phyloP scores from a whole-genome alignment of 108 stramenopile species.

The Nitzschia sp. region DNA sequence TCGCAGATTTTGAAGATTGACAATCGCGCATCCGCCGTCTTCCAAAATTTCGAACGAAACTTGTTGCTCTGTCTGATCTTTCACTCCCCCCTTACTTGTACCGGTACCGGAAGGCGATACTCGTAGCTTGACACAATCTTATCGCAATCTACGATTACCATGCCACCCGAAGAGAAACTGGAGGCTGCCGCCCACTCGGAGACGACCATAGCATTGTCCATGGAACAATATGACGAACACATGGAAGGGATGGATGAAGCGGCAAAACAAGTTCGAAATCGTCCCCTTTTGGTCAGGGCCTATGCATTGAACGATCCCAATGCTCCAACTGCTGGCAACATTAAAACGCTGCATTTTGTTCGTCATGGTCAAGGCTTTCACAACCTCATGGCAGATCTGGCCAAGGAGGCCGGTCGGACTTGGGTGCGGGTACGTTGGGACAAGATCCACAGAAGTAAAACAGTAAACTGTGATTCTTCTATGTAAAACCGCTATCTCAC shows the following conservation, averaged over 20 bases:
- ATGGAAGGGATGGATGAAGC: slow-evolving; percentile 44
- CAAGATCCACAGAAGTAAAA: too few relatives aligned
- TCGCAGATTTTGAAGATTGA: too few relatives aligned
- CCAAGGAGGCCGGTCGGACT: slow-evolving; percentile 44
- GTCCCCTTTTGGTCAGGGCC: slow-evolving; percentile 39
- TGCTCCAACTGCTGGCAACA: slow-evolving; percentile 11
- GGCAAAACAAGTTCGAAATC: slow-evolving; percentile 13
- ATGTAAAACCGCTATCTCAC: too few relatives aligned
- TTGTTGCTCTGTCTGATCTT: too few relatives aligned
- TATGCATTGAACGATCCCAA: slow-evolving; percentile 45
- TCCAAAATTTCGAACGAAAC: too few relatives aligned
- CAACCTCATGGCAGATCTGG: slow-evolving; percentile 59
- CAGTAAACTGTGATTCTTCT: too few relatives aligned
- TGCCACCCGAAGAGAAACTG: not conserved
- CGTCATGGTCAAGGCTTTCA: slow-evolving; percentile 50
- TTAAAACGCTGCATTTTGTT: slow-evolving; percentile 31
- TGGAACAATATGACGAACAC: slow-evolving; percentile 44
- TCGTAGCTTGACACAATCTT: too few relatives aligned
- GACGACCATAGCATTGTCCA: slow-evolving; percentile 23
- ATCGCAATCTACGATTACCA: too few relatives aligned
- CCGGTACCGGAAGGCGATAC: too few relatives aligned
- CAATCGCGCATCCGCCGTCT: too few relatives aligned
- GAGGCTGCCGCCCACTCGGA: slow-evolving; percentile 11
- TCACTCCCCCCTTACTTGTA: too few relatives aligned
- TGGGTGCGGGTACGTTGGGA: slow-evolving; percentile 42